Conservation (phyloP, 768 basidiomycete genomes). For the Pleurotus djamor region DNA sequence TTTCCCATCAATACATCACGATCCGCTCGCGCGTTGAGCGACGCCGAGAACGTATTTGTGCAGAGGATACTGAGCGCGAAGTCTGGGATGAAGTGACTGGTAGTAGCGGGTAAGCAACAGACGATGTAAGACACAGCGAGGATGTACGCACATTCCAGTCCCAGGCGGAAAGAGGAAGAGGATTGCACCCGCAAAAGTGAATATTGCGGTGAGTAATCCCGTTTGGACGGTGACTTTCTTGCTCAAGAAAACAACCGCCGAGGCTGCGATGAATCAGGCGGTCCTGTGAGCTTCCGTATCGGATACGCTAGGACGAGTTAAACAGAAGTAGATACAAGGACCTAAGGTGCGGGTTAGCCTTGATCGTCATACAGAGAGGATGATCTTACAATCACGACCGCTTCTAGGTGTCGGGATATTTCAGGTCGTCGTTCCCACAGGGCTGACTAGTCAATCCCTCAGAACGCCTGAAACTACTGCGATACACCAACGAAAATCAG, state of each 20-base stretch:
- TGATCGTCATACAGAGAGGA: background rate
- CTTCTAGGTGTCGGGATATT: conserved; percentile 17
- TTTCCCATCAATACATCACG: conserved; percentile 1
- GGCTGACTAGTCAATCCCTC: background rate
- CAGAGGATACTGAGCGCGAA: conserved; percentile 26
- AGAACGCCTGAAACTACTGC: background rate
- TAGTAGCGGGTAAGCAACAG: background rate
- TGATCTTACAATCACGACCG: conserved; percentile 25
- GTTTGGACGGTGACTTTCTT: conserved; percentile 36
- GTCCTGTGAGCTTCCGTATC: conserved; percentile 27
- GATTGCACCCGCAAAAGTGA: conserved; percentile 26
- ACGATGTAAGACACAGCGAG: background rate
- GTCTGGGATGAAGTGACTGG: conserved; percentile 25
- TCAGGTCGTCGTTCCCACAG: background rate
- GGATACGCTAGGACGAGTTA: conserved; percentile 41
- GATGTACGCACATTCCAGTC: background rate
- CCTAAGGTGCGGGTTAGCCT: conserved; percentile 17
- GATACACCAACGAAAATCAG: background rate
- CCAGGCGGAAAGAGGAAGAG: conserved; percentile 8
- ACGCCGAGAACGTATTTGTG: conserved; percentile 23
- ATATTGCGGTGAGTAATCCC: conserved; percentile 35
- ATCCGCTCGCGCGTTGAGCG: conserved; percentile 22
- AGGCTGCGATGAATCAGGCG: conserved; percentile 21
- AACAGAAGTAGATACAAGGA: conserved; percentile 34
- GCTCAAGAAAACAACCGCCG: conserved; percentile 26